Evolutionary conservation across 768 basidiomycete species (phyloP).

Genomic region (Paxillus ammoniavirescens): DNA sequence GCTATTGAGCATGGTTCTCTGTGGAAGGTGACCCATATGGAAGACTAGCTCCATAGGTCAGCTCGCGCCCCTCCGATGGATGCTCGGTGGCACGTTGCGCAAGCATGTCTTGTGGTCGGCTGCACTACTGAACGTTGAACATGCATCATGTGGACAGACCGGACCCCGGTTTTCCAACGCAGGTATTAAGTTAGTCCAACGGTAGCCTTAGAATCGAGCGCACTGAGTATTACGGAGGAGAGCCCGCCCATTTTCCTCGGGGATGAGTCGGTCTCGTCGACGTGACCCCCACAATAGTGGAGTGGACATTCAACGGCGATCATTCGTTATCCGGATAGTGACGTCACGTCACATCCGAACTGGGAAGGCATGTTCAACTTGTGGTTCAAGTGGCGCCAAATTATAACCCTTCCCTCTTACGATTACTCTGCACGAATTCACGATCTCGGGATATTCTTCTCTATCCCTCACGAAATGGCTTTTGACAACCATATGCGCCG

Average conservation of each 20-base stretch:
- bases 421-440: conserved; percentile 26
- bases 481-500: conserved; percentile 43
- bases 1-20: conserved; percentile 8
- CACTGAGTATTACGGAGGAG: too few species aligned
- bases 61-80: not conserved
- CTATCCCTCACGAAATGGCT: conserved; percentile 28
- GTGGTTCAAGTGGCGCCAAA: conserved; percentile 1
- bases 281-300: not conserved
- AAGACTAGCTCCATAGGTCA: conserved; percentile 10
- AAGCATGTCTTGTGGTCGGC: conserved; percentile 18
- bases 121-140: conserved; percentile 17
- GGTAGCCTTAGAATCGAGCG: not conserved
- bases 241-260: too few species aligned
- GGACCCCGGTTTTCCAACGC: too few species aligned
- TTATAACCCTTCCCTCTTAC: conserved; percentile 8
- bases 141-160: not conserved
- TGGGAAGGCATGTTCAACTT: conserved; percentile 22
- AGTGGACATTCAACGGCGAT: too few species aligned
- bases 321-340: too few species aligned
- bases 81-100: conserved; percentile 13
- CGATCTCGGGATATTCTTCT: conserved; percentile 22
- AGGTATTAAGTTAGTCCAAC: conserved; percentile 23
- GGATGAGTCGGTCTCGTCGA: too few species aligned
- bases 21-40: not conserved
- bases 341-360: conserved; percentile 19